phyloP scores from a whole-genome alignment of 805 yeast genomes.

The Cyberlindnera maclurae region DNA sequence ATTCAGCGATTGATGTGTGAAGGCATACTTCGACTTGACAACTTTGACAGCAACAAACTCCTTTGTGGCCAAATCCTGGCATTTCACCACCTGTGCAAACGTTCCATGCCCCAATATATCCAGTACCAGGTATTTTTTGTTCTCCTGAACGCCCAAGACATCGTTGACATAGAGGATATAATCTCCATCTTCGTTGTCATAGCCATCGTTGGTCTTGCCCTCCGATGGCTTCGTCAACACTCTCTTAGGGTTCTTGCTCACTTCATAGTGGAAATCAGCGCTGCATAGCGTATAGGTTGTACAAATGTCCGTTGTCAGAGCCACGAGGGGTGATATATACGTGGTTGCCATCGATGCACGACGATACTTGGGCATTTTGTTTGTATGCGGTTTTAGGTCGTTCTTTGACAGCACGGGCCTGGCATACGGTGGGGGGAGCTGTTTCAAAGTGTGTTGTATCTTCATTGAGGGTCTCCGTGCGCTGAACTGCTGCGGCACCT shows the following conservation, averaged over 20 bases:
- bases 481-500: conserved; percentile 1
- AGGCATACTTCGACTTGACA: conserved; percentile 86
- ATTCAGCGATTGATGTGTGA: conserved; percentile 81
- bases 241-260: conserved; percentile 82
- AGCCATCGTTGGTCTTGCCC: conserved; percentile 73
- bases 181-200: conserved; percentile 83
- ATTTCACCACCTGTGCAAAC: conserved; percentile 96
- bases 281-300: conserved; percentile 82
- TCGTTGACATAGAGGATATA: conserved; percentile 93
- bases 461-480: conserved; percentile 1
- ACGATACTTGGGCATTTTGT: conserved; percentile 61
- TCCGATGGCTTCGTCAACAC: conserved; percentile 91
- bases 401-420: conserved; percentile 31
- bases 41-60: conserved; percentile 93
- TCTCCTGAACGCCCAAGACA: conserved; percentile 79
- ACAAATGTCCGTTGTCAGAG: conserved; percentile 69
- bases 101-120: conserved; percentile 95
- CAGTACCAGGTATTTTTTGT: conserved; percentile 78
- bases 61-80: conserved; percentile 60
- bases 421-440: conserved; percentile 42
- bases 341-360: conserved; percentile 59
- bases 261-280: conserved; percentile 74
- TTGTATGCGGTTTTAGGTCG: conserved; percentile 57
- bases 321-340: conserved; percentile 72
- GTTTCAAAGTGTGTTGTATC: conserved; percentile 23